Conservation (phyloP, 1,284 basidiomycete genomes). For the Ceratobasidium sp. region DNA sequence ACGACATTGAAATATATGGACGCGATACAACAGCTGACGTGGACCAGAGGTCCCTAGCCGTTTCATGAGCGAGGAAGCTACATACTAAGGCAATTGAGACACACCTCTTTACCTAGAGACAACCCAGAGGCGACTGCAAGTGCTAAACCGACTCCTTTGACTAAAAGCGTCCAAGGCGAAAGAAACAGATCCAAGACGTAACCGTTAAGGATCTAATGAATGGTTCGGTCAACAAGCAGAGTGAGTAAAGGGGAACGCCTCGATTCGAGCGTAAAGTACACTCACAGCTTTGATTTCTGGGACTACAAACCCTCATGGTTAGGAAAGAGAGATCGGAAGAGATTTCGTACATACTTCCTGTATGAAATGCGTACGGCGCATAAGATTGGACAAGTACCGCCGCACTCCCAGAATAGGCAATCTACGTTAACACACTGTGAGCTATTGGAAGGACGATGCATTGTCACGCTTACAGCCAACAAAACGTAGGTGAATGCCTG, state of each 20-base stretch:
- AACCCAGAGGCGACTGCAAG: slow-evolving; percentile 92
- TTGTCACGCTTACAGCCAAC: slow-evolving; percentile 66
- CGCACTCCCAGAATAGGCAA: slow-evolving; percentile 73
- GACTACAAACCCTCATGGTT: slow-evolving; percentile 60
- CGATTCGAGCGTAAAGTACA: slow-evolving; percentile 55
- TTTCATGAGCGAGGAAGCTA: too few relatives aligned
- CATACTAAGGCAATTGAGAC: too few relatives aligned
- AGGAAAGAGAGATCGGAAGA: slow-evolving; percentile 16
- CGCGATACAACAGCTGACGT: slow-evolving; percentile 78
- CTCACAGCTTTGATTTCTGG: slow-evolving; percentile 79
- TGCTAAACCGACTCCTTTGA: slow-evolving; percentile 91
- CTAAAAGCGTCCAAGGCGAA: slow-evolving; percentile 88
- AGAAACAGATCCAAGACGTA: slow-evolving; percentile 99
- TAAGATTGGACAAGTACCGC: slow-evolving; percentile 74
- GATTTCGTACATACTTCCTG: slow-evolving; percentile 71
- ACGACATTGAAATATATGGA: slow-evolving; percentile 69
- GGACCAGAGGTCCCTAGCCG: slow-evolving; percentile 74
- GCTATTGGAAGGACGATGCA: background rate
- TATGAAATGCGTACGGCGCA: slow-evolving; percentile 82
- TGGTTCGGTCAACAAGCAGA: too few relatives aligned
- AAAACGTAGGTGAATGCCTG: slow-evolving; percentile 74
- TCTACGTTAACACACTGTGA: slow-evolving; percentile 57
- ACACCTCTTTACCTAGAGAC: slow-evolving; percentile 83
- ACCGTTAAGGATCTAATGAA: slow-evolving; percentile 82
- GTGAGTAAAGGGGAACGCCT: slow-evolving; percentile 4